Evolutionary conservation across 352 stramenopile genomes (phyloP), one percentile per base, ranked within the genome.

Genomic region (Globisporangium mamillatum): DNA sequence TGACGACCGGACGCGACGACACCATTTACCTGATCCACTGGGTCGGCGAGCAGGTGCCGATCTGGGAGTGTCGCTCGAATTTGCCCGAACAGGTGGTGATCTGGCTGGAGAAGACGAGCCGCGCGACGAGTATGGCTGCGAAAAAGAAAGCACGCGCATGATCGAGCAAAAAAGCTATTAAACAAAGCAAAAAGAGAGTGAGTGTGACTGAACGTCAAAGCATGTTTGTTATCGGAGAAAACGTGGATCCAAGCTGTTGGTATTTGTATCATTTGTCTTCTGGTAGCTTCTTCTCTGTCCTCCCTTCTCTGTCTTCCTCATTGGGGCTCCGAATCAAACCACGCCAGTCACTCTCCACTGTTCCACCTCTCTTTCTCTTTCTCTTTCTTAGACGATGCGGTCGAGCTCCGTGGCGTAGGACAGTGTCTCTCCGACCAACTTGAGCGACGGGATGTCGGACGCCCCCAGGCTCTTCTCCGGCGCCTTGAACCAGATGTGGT

Each of bases 391-490:
- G 60, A 97, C 91, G 69, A 97, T 97, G 68, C 91, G 88, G 74
- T 97, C 91, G 57, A 99, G 83, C 76, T 99, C 96, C 36, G 95
- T 98, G 34, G 96, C 96, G 80, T 98, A 98, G 72, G 89, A 97
- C 25, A 99, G 82, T 69, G 83, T 98, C 78, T 99, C 95, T 24
- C 89, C 80, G 55, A 98, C 97, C 59, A 98, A 83, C 73, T 97
- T 92, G 79, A 98, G 90, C 50, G 89, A 97, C 34, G 95, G 94
- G 74, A 99, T 98, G 75, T 98, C 95, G 14, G 77, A 80, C 1
- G 91, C 94, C 22, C 87, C 84, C 4, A 93, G 73, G 18, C 80
- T 91, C 75, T 97, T 98, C 60, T 91, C 83, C 2, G 90, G 79
- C 16, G 89, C 86, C 66, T 98, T 94, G 70, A 98, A 98, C 74